A percentile compares a stretch with the other conserved stretches of the same genome.
Evolutionary conservation across 192 early-diverging fungal genomes (phyloP).

Genomic region (Dissophora ornata): DNA sequence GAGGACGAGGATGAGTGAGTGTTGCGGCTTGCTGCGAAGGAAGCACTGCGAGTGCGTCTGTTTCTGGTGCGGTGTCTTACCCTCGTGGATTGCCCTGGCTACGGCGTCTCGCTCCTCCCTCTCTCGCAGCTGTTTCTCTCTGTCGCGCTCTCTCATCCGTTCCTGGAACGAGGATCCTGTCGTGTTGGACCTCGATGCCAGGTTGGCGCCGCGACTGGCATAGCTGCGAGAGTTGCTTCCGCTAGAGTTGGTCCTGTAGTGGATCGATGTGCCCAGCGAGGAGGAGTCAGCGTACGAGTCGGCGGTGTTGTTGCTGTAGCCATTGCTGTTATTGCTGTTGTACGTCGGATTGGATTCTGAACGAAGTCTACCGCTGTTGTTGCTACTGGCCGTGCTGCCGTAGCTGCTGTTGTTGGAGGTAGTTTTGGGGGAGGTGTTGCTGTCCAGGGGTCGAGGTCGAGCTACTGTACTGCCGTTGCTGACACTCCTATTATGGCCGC

Average conservation of each 20-base stretch:
- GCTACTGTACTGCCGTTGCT: conserved; percentile 14
- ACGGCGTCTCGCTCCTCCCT: conserved; percentile 39
- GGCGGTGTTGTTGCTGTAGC: neutral
- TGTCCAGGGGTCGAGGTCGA: neutral
- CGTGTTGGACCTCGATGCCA: conserved; percentile 7
- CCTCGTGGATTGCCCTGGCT: conserved; percentile 26
- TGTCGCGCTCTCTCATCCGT: conserved; percentile 42
- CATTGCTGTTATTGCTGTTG: conserved; percentile 3
- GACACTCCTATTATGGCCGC: conserved; percentile 14
- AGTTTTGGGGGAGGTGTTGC: neutral
- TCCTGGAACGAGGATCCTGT: conserved; percentile 45
- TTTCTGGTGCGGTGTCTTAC: no score
- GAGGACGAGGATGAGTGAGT: no score
- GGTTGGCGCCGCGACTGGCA: neutral
- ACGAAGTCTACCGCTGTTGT: conserved; percentile 14
- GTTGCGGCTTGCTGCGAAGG: no score
- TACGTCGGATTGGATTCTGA: conserved; percentile 29
- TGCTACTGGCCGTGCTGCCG: neutral
- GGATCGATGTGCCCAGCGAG: neutral
- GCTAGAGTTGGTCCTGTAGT: conserved; percentile 24
- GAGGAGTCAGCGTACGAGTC: neutral
- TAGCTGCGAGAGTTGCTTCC: conserved; percentile 7
- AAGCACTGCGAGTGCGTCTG: no score
- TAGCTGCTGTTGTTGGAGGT: neutral
- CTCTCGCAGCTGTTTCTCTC: conserved; percentile 33